Evolutionary conservation across 73 alveolate species (phyloP).

Genomic region (Symbiodinium pilosum): DNA sequence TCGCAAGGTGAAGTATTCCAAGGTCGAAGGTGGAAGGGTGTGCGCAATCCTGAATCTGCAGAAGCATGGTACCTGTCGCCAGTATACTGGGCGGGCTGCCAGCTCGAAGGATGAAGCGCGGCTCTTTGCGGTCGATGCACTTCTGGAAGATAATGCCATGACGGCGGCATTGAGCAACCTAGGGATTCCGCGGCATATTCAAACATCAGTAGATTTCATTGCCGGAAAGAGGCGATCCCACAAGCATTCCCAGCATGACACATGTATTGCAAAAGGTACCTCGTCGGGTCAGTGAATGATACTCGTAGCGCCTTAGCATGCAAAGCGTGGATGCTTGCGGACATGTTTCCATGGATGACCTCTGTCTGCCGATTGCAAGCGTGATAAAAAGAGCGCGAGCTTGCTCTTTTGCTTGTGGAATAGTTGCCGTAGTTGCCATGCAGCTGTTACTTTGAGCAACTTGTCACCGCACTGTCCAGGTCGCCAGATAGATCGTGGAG

Average conservation of each 20-base stretch:
- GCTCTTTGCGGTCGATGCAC: not conserved
- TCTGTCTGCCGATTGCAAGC: not conserved
- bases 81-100: conserved; percentile 9
- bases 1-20: conserved; percentile 11
- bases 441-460: not conserved
- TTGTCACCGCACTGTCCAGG: conserved; percentile 9
- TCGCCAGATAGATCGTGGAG: not conserved
- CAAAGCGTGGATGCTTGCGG: conserved; percentile 13
- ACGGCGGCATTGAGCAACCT: not conserved
- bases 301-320: not conserved
- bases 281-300: not conserved
- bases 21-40: conserved; percentile 2
- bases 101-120: conserved; percentile 17
- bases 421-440: not conserved
- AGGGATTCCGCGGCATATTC: not conserved
- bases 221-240: conserved; percentile 13
- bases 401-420: not conserved
- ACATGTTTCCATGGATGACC: conserved; percentile 17
- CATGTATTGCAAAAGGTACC: not conserved
- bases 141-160: not conserved
- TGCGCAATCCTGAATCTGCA: conserved; percentile 6
- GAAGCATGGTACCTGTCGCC: conserved; percentile 17
- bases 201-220: not conserved
- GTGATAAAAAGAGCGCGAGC: not conserved
- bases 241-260: conserved; percentile 1